Percentiles rank a stretch among this genome's conserved stretches.
phyloP scores from a whole-genome alignment of 2,329 filamentous ascomycete species.

The Monilinia polystroma region DNA sequence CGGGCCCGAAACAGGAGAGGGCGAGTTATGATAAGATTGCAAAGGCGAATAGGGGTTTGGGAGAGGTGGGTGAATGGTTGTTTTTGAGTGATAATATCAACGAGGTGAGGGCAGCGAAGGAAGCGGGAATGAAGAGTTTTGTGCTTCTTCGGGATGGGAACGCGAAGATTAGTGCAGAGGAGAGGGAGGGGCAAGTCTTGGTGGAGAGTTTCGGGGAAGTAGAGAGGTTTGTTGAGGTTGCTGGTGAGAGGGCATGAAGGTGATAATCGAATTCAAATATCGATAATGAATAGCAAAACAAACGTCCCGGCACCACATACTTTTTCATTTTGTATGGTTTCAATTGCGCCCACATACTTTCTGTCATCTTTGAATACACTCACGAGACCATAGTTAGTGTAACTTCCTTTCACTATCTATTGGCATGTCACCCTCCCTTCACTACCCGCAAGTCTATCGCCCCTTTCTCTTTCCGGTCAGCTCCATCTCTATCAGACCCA shows the following conservation, averaged over 20 bases:
- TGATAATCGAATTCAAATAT: not conserved
- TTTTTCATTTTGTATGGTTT: not conserved
- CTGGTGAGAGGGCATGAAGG: not conserved
- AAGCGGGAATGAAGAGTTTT: conserved; percentile 61
- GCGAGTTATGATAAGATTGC: conserved; percentile 57
- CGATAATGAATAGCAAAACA: not conserved
- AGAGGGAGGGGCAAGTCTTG: conserved; percentile 39
- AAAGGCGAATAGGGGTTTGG: conserved; percentile 41
- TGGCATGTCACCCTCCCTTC: too few species aligned
- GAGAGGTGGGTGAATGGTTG: conserved; percentile 57
- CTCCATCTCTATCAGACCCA: too few species aligned
- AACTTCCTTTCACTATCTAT: not conserved
- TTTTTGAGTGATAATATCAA: conserved; percentile 79
- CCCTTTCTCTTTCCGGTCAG: too few species aligned
- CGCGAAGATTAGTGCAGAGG: conserved; percentile 54
- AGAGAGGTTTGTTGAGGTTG: conserved; percentile 15
- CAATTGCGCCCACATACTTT: not conserved
- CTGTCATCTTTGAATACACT: not conserved
- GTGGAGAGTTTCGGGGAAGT: conserved; percentile 36
- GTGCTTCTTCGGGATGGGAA: conserved; percentile 70
- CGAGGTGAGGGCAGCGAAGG: conserved; percentile 62
- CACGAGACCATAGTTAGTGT: not conserved
- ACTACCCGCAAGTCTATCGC: too few species aligned
- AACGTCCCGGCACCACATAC: not conserved
- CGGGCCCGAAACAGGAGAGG: conserved; percentile 68